Evolutionary conservation across 176 grass and related monocot genomes (phyloP).

Genomic region (Bothriochloa decipiens): DNA sequence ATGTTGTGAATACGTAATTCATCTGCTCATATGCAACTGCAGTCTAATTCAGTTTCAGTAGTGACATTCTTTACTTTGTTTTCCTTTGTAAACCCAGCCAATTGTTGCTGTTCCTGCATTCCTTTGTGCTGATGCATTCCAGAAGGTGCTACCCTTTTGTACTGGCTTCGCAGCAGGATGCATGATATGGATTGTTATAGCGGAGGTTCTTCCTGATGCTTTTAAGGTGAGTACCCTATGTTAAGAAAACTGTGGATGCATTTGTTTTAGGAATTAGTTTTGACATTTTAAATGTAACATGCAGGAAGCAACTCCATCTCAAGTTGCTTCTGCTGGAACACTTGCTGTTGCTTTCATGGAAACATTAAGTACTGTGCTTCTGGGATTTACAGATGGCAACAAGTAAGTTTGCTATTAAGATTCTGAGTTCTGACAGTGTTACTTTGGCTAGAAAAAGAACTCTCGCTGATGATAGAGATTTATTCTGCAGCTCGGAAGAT

Average conservation of each 20-base stretch:
- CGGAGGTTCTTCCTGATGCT: slow-evolving; percentile 98
- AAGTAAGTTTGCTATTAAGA: slow-evolving; percentile 51
- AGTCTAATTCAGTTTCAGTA: slow-evolving; percentile 20
- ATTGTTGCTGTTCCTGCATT: slow-evolving; percentile 96
- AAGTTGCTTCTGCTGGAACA: slow-evolving; percentile 95
- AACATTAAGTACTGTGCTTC: slow-evolving; percentile 82
- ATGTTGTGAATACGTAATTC: slow-evolving; percentile 9
- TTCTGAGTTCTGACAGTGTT: slow-evolving; percentile 4
- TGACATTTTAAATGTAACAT: slow-evolving; percentile 40
- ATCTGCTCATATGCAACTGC: neutral
- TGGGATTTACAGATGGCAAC: slow-evolving; percentile 65
- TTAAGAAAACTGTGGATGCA: neutral
- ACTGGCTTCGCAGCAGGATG: slow-evolving; percentile 97
- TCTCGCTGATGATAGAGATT: slow-evolving; percentile 27
- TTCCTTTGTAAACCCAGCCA: slow-evolving; percentile 57
- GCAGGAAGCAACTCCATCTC: slow-evolving; percentile 90
- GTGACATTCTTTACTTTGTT: slow-evolving; percentile 23
- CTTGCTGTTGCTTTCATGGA: slow-evolving; percentile 98
- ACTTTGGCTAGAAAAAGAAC: neutral
- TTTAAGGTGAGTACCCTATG: slow-evolving; percentile 71
- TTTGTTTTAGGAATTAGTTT: slow-evolving; percentile 25
- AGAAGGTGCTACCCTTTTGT: slow-evolving; percentile 95
- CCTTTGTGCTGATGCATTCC: slow-evolving; percentile 89
- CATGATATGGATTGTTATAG: slow-evolving; percentile 99
- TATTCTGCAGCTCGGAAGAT: slow-evolving; percentile 67